These are phyloP conservation scores for Francoa sonchifolia DNA, from an alignment of 441 rosid species.

Conservation along the genomic window DNA sequence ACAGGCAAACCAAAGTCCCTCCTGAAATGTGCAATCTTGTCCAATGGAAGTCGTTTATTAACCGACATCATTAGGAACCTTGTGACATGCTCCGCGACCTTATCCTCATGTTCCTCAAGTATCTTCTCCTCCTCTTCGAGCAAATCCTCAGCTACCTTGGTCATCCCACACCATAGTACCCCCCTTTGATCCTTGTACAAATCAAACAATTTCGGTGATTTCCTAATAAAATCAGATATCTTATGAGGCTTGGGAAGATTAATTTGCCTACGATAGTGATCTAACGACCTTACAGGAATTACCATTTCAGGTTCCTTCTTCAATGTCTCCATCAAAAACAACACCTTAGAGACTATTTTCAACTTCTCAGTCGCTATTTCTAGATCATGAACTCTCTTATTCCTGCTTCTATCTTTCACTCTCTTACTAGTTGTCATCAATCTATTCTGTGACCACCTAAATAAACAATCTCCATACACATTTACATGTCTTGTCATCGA, in stretches of 20 bases:
- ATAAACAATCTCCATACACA: conserved; percentile 7
- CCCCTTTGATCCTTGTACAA: conserved; percentile 63
- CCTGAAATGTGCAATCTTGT: conserved; percentile 62
- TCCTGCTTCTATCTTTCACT: conserved; percentile 67
- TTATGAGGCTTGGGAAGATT: conserved; percentile 56
- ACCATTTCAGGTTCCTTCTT: conserved; percentile 62
- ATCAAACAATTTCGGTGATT: conserved; percentile 69
- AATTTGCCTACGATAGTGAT: conserved; percentile 37
- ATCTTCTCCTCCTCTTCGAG: conserved; percentile 44
- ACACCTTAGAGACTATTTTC: conserved; percentile 51
- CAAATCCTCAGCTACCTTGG: conserved; percentile 46
- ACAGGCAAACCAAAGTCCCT: conserved; percentile 69
- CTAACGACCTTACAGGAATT: conserved; percentile 37
- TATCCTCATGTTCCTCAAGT: conserved; percentile 43
- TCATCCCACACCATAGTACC: conserved; percentile 73
- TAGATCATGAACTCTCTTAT: conserved; percentile 47
- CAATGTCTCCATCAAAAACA: conserved; percentile 47
- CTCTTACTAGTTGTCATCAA: conserved; percentile 62
- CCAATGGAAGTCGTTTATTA: conserved; percentile 45
- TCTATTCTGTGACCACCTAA: conserved; percentile 31
- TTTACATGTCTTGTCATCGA: conserved; percentile 18
- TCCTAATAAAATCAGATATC: conserved; percentile 47
- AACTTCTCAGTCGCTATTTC: conserved; percentile 64
- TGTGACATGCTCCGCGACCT: conserved; percentile 61
- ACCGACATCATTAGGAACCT: conserved; percentile 71